Evolutionary conservation across 805 yeast genomes (phyloP).

Genomic region (Saccharomycopsis vini): DNA sequence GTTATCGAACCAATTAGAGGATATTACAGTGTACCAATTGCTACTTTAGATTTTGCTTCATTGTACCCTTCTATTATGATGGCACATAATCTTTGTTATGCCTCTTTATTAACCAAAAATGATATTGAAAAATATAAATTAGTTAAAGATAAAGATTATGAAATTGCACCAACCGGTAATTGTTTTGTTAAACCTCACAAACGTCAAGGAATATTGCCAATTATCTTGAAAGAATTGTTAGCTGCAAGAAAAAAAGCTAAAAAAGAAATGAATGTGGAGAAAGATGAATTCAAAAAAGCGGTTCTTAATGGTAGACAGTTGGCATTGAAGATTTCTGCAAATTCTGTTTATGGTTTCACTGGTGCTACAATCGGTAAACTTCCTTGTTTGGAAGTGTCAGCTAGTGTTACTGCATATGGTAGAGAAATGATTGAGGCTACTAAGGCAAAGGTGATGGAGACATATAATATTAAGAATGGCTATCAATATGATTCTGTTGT

Average conservation of each 20-base stretch:
- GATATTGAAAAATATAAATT: conserved; percentile 59
- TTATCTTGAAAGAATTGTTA: conserved; percentile 79
- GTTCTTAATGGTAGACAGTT: conserved; percentile 95
- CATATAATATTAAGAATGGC: conserved; percentile 76
- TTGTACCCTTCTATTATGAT: conserved; percentile 97
- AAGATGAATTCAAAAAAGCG: conserved; percentile 87
- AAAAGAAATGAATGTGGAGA: conserved; percentile 80
- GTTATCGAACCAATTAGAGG: conserved; percentile 96
- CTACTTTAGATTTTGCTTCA: conserved; percentile 95
- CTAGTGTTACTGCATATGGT: conserved; percentile 93
- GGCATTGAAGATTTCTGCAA: conserved; percentile 93
- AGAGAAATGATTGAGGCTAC: conserved; percentile 94
- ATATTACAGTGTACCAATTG: conserved; percentile 93
- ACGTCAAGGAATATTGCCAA: conserved; percentile 84
- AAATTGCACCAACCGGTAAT: conserved; percentile 86
- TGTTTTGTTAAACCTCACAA: conserved; percentile 63
- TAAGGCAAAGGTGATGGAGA: conserved; percentile 72
- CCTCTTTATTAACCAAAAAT: conserved; percentile 67
- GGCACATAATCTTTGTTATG: conserved; percentile 96
- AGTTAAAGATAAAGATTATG: conserved; percentile 67
- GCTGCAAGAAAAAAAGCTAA: conserved; percentile 92
- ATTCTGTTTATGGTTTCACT: conserved; percentile 97
- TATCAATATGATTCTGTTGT: conserved; percentile 79
- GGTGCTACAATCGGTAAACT: conserved; percentile 98
- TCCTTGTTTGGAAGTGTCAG: conserved; percentile 93